Evolutionary conservation across 2,329 filamentous ascomycete genomes (phyloP).

Genomic region (Helotiales sp.): DNA sequence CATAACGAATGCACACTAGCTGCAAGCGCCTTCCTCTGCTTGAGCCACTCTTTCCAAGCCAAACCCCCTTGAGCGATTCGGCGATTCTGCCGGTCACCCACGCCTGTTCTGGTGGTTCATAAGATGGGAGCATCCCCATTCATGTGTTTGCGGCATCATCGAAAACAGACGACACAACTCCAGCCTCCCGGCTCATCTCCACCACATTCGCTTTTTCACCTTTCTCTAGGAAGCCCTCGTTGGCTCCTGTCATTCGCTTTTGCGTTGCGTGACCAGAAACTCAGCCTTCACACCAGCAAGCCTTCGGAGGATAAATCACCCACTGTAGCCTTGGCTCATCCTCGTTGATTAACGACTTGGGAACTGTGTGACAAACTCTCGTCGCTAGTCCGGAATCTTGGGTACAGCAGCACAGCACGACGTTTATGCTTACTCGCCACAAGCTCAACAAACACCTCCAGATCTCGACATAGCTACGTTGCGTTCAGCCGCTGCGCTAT

Average conservation of each 20-base stretch:
- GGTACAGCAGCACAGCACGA: slow-evolving; percentile 10
- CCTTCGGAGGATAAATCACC: slow-evolving; percentile 29
- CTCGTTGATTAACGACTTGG: slow-evolving; percentile 17
- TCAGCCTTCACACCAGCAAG: slow-evolving; percentile 32
- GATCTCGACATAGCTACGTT: slow-evolving; percentile 29
- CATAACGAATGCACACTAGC: slow-evolving; percentile 4
- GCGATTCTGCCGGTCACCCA: slow-evolving; percentile 28
- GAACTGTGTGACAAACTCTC: slow-evolving; percentile 11
- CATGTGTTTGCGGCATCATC: slow-evolving; percentile 22
- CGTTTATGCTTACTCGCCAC: slow-evolving; percentile 30
- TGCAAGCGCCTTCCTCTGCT: slow-evolving; percentile 6
- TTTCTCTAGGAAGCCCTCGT: slow-evolving; percentile 66
- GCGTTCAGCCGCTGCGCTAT: slow-evolving; percentile 30
- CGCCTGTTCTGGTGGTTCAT: slow-evolving; percentile 23
- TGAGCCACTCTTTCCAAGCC: neutral
- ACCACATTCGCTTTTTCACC: slow-evolving; percentile 38
- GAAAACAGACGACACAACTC: slow-evolving; percentile 15
- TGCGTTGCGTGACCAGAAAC: slow-evolving; percentile 28
- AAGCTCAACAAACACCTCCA: slow-evolving; percentile 14
- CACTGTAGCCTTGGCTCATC: slow-evolving; percentile 22
- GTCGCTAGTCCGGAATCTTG: slow-evolving; percentile 2
- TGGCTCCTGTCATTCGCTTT: slow-evolving; percentile 75
- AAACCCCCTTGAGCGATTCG: slow-evolving; percentile 16
- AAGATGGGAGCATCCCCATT: slow-evolving; percentile 32
- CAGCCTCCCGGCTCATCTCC: slow-evolving; percentile 18